Base-by-base conservation (phyloP, 257 asterid species). In the Solanum sejunctum region DNA sequence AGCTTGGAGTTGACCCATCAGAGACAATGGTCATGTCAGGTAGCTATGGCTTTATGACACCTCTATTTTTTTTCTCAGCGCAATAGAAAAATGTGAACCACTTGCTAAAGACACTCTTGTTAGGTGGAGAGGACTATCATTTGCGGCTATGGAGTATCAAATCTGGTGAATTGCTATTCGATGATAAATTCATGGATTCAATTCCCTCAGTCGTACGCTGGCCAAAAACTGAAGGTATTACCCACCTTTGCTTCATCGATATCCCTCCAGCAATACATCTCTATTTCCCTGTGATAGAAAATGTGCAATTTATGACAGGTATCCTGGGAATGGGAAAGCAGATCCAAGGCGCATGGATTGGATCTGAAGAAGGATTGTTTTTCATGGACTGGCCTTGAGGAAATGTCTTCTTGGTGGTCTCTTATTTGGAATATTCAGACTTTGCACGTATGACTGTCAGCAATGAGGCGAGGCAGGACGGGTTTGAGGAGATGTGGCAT, bases 91-190 rank as follows among this genome's bases (percentile, higher is more conserved):
- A 28, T 23, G 63, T 70, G 87, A 60, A 80, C 81, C 43, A 80
- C 63, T 67, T 52, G 69, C 83, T 47, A 78, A 67, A 67, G 58
- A 80, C 15, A 64, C 55, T 61, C 54, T 67, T 87, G 55, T 61
- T 84, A 93, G 98, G 99, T 85, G 99, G 98, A 85, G 98, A 95
- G 91, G 99, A 96, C 89, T 92, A 92, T 91, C 87, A 89, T 82
- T 32, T 95, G 81, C 95, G 98, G 57, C 84, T 94, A 75, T 95
- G 99, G 99, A 88, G 93, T 86, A 91, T 97, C 83, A 94, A 86
- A 84, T 93, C 98, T 18, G 98, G 98, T 21, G 93, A 92, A 86
- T 41, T 97, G 94, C 92, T 97, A 81, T 95, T 94, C 83, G 88
- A 90, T 84, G 89, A 88, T 71, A 93, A 69, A 81, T 89, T 90